A percentile compares a stretch with the other conserved stretches of the same genome.
These are phyloP conservation scores for Rhizopogon rudus DNA, from an alignment of 768 basidiomycete genomes.

Conservation along the genomic window DNA sequence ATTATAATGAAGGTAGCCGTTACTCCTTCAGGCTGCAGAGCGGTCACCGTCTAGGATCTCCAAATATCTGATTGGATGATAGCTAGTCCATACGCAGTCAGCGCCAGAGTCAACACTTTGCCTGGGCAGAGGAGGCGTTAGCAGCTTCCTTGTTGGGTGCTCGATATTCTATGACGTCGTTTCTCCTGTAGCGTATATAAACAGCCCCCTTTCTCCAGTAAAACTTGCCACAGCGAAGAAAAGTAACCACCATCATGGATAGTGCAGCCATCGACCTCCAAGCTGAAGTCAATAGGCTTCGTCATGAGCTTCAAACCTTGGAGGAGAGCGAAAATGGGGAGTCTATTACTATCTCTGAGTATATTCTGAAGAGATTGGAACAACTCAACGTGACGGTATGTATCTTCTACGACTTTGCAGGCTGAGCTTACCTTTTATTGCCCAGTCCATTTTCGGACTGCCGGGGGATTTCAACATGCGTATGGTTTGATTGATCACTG, in stretches of 20 bases:
- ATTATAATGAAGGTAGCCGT: no score
- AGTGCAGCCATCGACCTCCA: conserved; percentile 25
- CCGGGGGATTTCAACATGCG: conserved; percentile 87
- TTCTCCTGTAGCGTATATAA: not conserved
- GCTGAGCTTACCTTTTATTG: not conserved
- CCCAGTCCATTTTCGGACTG: conserved; percentile 74
- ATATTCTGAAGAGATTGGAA: conserved; percentile 56
- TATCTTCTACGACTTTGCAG: not conserved
- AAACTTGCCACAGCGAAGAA: not conserved
- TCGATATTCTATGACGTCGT: no score
- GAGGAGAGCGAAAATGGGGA: conserved; percentile 28
- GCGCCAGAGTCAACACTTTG: no score
- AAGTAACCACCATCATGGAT: conserved; percentile 11
- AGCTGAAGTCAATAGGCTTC: conserved; percentile 42
- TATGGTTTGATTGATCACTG: conserved; percentile 9
- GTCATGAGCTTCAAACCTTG: conserved; percentile 39
- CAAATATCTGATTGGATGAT: no score
- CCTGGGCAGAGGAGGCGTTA: no score
- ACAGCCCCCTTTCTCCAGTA: not conserved
- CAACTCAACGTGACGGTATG: conserved; percentile 62
- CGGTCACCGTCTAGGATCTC: no score
- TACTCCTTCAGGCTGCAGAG: no score
- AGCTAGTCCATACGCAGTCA: no score
- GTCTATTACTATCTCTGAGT: conserved; percentile 49
- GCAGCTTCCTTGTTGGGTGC: not conserved